These are phyloP conservation scores for Sicyos edulis DNA, from an alignment of 306 rosid species.

Conservation along the genomic window DNA sequence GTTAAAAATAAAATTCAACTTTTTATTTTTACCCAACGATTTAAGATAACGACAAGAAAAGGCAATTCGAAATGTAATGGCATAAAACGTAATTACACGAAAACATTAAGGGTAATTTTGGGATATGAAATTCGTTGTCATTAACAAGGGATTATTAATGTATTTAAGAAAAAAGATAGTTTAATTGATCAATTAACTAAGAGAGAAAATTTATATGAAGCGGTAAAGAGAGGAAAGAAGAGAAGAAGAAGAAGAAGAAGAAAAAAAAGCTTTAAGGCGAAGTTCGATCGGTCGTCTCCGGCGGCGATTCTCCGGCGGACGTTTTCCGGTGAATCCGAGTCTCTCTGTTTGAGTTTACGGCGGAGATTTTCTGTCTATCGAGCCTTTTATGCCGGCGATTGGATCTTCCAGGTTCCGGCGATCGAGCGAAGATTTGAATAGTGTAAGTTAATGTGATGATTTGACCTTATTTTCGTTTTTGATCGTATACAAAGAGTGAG, in stretches of 20 bases:
- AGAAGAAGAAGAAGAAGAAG: neutral
- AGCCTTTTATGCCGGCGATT: slow-evolving; percentile 1
- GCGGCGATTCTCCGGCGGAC: slow-evolving; percentile 12
- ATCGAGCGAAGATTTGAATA: neutral
- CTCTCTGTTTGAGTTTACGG: neutral
- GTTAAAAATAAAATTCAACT: slow-evolving; percentile 1
- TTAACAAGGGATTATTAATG: neutral
- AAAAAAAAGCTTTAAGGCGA: neutral
- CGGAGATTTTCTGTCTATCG: neutral
- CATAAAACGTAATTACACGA: neutral
- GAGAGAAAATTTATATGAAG: slow-evolving; percentile 13
- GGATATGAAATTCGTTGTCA: neutral
- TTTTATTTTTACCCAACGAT: slow-evolving; percentile 13
- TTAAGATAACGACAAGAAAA: neutral
- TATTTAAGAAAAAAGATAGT: neutral
- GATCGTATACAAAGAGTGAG: neutral
- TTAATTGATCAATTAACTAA: neutral
- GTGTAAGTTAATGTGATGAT: neutral
- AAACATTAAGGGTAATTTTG: neutral
- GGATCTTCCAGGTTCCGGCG: slow-evolving; percentile 16
- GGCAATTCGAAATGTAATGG: neutral
- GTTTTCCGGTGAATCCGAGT: neutral
- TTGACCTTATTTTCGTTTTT: neutral
- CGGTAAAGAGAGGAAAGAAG: neutral
- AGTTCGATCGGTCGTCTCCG: slow-evolving; percentile 16